These are phyloP conservation scores for Vitis amurensis DNA, from an alignment of 164 flowering plant species.

Conservation along the genomic window DNA sequence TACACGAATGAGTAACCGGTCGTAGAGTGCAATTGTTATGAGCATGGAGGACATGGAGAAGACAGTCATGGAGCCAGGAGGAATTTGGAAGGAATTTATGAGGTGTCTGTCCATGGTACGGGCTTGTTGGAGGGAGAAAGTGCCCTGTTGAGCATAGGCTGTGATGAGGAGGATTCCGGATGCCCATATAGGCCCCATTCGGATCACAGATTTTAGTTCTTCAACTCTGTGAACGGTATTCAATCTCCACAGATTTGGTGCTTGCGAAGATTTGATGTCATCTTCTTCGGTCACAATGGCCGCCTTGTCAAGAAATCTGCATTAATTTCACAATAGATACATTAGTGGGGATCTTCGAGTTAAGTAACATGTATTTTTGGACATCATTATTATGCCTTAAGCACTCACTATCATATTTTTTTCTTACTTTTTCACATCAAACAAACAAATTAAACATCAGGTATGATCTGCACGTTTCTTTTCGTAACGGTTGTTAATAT, in stretches of 20 bases:
- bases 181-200: constrained; percentile 94
- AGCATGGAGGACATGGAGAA: constrained; percentile 67
- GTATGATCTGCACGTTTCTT: too few relatives aligned
- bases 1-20: constrained; percentile 58
- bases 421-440: too few relatives aligned
- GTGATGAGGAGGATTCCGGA: constrained; percentile 71
- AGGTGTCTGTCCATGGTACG: constrained; percentile 69
- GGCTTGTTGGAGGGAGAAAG: constrained; percentile 80
- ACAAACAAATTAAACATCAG: too few relatives aligned
- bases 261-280: constrained; percentile 14
- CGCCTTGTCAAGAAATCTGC: constrained; percentile 79
- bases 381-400: too few relatives aligned
- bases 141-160: constrained; percentile 71
- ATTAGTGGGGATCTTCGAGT: too few relatives aligned
- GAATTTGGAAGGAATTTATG: constrained; percentile 62
- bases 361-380: too few relatives aligned
- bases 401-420: too few relatives aligned
- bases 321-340: neutral
- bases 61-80: constrained; percentile 78
- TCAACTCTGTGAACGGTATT: constrained; percentile 80
- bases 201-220: constrained; percentile 66
- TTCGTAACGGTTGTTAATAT: too few relatives aligned
- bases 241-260: constrained; percentile 66
- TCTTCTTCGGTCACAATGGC: constrained; percentile 66
- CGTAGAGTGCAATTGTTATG: constrained; percentile 58